Conservation (phyloP, 1,284 basidiomycete genomes). For the Trichosporon sp. region DNA sequence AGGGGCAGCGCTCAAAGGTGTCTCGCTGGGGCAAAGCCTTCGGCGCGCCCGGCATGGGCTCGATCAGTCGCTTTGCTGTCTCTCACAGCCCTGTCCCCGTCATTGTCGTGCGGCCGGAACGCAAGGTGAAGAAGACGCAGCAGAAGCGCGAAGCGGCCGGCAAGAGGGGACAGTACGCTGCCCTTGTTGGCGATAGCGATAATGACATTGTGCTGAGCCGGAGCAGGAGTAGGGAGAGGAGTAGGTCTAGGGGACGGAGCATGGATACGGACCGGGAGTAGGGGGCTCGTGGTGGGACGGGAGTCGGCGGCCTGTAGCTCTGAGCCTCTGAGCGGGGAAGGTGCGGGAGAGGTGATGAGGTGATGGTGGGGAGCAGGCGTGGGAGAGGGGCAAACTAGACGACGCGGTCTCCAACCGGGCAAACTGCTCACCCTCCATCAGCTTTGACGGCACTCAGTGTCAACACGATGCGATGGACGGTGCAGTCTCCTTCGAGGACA, state of each 20-base stretch:
- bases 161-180: conserved; percentile 67
- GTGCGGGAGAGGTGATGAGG: background rate
- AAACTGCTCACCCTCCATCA: too few relatives aligned
- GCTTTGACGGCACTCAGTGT: too few relatives aligned
- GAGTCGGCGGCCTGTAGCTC: background rate
- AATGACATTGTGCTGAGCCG: conserved; percentile 36
- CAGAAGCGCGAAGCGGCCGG: conserved; percentile 77
- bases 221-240: conserved; percentile 35
- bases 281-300: background rate
- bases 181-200: conserved; percentile 38
- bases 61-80: conserved; percentile 63
- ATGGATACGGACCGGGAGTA: conserved; percentile 27
- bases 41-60: conserved; percentile 54
- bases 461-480: too few relatives aligned
- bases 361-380: too few relatives aligned
- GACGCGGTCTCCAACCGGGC: too few relatives aligned
- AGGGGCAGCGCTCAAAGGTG: conserved; percentile 62
- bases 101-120: conserved; percentile 79
- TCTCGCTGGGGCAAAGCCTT: conserved; percentile 58
- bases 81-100: conserved; percentile 86
- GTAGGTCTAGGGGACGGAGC: conserved; percentile 5
- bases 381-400: too few relatives aligned
- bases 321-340: too few relatives aligned
- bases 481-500: background rate
- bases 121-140: conserved; percentile 74